These are phyloP conservation scores for Chalciporus chontae DNA, from an alignment of 768 basidiomycete genomes.

Conservation along the genomic window DNA sequence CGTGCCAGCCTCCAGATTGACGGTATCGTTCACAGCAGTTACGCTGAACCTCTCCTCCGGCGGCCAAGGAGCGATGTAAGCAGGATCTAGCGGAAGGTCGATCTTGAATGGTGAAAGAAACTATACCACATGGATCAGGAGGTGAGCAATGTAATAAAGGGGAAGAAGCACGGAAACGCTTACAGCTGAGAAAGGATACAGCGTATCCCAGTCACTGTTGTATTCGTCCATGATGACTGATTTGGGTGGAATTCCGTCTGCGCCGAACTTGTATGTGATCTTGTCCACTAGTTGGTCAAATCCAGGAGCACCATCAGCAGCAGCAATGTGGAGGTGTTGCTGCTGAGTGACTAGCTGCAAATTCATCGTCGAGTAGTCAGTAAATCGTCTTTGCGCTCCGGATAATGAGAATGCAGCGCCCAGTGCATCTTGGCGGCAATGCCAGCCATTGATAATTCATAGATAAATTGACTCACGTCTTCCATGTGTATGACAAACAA, in stretches of 20 bases:
- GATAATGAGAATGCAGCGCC: no score
- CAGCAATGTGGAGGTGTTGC: slow-evolving; percentile 75
- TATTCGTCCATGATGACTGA: slow-evolving; percentile 66
- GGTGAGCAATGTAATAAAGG: neutral
- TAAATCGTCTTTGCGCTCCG: neutral
- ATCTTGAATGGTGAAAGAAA: slow-evolving; percentile 87
- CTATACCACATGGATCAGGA: slow-evolving; percentile 31
- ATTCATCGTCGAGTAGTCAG: slow-evolving; percentile 1
- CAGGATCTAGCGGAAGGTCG: slow-evolving; percentile 48
- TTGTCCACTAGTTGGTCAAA: slow-evolving; percentile 57
- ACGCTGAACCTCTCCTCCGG: slow-evolving; percentile 47
- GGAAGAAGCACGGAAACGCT: slow-evolving; percentile 10
- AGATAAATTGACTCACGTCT: slow-evolving; percentile 53
- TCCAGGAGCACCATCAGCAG: slow-evolving; percentile 80
- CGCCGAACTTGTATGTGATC: slow-evolving; percentile 62
- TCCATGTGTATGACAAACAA: slow-evolving; percentile 81
- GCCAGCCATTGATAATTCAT: neutral
- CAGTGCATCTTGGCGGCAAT: neutral
- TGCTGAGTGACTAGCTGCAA: slow-evolving; percentile 65
- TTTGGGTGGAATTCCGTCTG: slow-evolving; percentile 34
- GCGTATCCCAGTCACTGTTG: slow-evolving; percentile 84
- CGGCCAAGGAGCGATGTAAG: slow-evolving; percentile 51
- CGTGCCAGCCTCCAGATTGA: slow-evolving; percentile 56
- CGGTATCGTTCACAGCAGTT: slow-evolving; percentile 50
- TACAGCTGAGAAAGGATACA: slow-evolving; percentile 80